These are phyloP conservation scores for Monilinia aucupariae DNA, from an alignment of 2,329 filamentous ascomycete species.

Conservation along the genomic window DNA sequence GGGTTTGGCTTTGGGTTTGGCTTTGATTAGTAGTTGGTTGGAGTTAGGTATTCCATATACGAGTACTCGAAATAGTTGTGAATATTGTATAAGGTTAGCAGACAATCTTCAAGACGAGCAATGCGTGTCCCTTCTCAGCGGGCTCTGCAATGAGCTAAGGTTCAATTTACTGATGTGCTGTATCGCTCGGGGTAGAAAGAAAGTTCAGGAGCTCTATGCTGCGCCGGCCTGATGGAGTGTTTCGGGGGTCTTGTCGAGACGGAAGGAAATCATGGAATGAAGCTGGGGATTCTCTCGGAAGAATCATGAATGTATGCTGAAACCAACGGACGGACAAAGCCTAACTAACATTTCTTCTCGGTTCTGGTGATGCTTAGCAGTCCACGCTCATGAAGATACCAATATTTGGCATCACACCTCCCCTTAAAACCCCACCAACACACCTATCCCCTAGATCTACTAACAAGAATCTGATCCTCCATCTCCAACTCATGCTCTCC, in stretches of 20 bases:
- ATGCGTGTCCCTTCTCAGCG: no score
- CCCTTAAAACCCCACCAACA: constrained; percentile 7
- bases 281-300: background rate
- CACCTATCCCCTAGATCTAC: constrained; percentile 8
- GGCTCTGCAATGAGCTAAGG: no score
- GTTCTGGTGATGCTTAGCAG: no score
- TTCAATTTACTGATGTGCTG: background rate
- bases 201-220: background rate
- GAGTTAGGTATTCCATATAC: no score
- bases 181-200: background rate
- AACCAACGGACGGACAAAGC: no score
- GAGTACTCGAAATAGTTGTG: no score
- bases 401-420: background rate
- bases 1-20: no score
- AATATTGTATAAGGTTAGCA: no score
- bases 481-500: constrained; percentile 48
- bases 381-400: no score
- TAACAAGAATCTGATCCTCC: constrained; percentile 57
- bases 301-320: background rate
- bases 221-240: background rate
- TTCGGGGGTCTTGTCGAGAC: background rate
- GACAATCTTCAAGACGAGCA: no score
- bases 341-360: no score
- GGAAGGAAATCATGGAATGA: background rate
- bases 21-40: no score